A percentile compares a stretch with the other conserved stretches of the same genome.
These are phyloP conservation scores for Aspergillus clavatus DNA, from an alignment of 2,329 filamentous ascomycete species.

Conservation along the genomic window DNA sequence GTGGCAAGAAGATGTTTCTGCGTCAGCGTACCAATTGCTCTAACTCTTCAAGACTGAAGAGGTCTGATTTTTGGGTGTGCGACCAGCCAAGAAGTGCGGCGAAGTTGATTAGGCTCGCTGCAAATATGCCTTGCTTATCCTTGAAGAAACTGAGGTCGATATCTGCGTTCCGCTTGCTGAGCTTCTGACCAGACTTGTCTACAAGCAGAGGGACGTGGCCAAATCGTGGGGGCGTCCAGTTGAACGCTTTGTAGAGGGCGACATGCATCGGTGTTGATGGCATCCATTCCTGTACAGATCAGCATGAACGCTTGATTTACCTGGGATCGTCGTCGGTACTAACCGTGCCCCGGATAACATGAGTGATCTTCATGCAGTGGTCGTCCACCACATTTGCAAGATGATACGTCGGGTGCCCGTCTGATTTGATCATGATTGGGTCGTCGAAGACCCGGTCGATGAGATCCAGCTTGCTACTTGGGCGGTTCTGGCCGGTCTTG, in stretches of 20 bases:
- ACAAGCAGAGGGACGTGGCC: conserved; percentile 75
- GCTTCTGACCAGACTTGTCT: conserved; percentile 64
- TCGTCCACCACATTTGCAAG: conserved; percentile 97
- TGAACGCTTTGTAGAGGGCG: conserved; percentile 69
- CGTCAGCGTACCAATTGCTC: conserved; percentile 55
- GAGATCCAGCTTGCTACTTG: conserved; percentile 42
- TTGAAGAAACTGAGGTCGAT: conserved; percentile 57
- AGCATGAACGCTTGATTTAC: not conserved
- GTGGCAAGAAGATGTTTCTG: not conserved
- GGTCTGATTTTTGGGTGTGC: conserved; percentile 61
- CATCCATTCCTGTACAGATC: conserved; percentile 72
- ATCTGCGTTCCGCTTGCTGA: conserved; percentile 79
- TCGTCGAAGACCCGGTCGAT: conserved; percentile 62
- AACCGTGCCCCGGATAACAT: conserved; percentile 84
- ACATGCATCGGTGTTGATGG: conserved; percentile 80
- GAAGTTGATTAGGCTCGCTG: conserved; percentile 70
- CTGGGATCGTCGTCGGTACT: conserved; percentile 23
- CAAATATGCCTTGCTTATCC: conserved; percentile 54
- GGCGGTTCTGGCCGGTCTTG: conserved; percentile 48
- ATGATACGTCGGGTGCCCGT: conserved; percentile 93
- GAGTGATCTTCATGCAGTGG: conserved; percentile 89
- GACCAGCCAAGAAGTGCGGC: conserved; percentile 81
- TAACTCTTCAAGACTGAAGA: conserved; percentile 67
- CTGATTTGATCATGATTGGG: conserved; percentile 83
- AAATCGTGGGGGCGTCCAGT: conserved; percentile 68